Percentiles rank a stretch among this genome's conserved stretches.
Conservation (phyloP, 345 rosid genomes). For the Mercurialis annua region DNA sequence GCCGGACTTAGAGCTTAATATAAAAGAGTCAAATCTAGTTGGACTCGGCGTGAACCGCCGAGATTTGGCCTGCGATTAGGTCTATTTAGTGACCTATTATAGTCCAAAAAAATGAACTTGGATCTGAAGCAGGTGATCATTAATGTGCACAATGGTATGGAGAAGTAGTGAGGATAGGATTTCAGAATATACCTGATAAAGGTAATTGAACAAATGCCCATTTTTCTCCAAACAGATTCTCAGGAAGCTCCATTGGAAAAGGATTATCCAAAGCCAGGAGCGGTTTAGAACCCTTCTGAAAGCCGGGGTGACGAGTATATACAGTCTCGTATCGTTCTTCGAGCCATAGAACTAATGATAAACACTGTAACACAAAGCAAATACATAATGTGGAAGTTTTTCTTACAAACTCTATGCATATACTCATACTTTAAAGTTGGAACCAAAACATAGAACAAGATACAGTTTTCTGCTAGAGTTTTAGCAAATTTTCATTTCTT, state of each 20-base stretch:
- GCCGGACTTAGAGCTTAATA: too few relatives aligned
- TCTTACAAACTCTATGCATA: not conserved
- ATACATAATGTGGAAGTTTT: not conserved
- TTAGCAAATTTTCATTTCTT: too few relatives aligned
- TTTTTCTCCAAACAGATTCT: constrained; percentile 78
- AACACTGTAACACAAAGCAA: constrained; percentile 48
- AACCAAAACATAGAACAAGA: not conserved
- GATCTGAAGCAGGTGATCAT: not conserved
- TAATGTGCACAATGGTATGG: not conserved
- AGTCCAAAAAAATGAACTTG: not conserved
- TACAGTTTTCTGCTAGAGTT: too few relatives aligned
- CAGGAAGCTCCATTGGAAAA: constrained; percentile 91
- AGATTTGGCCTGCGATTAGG: too few relatives aligned
- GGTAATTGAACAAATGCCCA: constrained; percentile 98
- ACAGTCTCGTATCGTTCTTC: constrained; percentile 87
- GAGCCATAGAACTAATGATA: constrained; percentile 81
- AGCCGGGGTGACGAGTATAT: constrained; percentile 82
- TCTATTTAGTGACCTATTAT: too few relatives aligned
- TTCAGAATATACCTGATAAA: constrained; percentile 50
- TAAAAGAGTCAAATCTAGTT: too few relatives aligned
- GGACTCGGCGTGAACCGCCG: too few relatives aligned
- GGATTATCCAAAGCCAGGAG: constrained; percentile 83
- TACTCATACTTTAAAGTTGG: too few relatives aligned
- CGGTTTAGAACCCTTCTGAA: constrained; percentile 84
- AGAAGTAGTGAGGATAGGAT: not conserved